These are phyloP conservation scores for Tuctoria greenei DNA, from an alignment of 176 grass and related monocot genomes.

Conservation along the genomic window DNA sequence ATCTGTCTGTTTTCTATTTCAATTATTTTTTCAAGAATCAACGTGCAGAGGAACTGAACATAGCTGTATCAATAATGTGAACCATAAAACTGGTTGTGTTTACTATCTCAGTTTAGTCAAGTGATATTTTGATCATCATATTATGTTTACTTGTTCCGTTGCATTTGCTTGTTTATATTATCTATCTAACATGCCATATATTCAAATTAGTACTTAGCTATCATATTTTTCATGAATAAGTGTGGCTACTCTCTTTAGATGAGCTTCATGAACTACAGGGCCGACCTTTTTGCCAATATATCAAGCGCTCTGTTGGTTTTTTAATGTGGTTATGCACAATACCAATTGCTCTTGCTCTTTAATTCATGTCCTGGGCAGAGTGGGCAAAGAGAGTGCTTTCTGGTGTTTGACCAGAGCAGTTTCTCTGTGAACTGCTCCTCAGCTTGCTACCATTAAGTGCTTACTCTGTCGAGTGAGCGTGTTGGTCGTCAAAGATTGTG, in stretches of 20 bases:
- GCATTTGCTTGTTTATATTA: background rate
- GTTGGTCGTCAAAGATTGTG: background rate
- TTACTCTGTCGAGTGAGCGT: background rate
- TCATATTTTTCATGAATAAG: background rate
- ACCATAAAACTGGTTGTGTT: background rate
- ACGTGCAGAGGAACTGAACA: background rate
- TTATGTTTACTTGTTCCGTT: background rate
- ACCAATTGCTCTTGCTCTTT: background rate
- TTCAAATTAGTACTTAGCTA: background rate
- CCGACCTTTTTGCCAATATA: background rate
- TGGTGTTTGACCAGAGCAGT: background rate
- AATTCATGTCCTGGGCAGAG: background rate
- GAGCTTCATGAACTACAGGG: background rate
- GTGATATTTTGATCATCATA: background rate
- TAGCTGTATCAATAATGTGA: background rate
- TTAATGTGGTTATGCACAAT: background rate
- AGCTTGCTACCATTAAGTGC: background rate
- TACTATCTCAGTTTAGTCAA: constrained; percentile 7
- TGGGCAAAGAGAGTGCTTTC: background rate
- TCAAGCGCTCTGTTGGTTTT: background rate
- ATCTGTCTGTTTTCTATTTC: constrained; percentile 12
- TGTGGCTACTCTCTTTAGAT: background rate
- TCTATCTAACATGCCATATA: background rate
- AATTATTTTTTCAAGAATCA: background rate
- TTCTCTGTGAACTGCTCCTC: background rate